Percentiles rank a stretch among this genome's conserved stretches.
Evolutionary conservation across 2,329 filamentous ascomycete genomes (phyloP).

Genomic region (Thermothelomyces thermophilus): DNA sequence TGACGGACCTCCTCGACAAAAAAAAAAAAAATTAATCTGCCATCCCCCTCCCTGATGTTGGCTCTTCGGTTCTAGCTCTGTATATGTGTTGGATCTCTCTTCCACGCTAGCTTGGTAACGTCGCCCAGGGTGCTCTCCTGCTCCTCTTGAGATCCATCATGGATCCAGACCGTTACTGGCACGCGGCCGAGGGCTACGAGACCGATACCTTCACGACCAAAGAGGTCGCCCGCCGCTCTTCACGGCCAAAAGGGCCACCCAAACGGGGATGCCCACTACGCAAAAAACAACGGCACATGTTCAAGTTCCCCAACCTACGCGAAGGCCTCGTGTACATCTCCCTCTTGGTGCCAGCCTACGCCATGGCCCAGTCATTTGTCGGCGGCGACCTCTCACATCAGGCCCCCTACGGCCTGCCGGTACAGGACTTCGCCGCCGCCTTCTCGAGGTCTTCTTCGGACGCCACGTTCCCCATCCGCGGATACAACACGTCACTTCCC

Average conservation of each 20-base stretch:
- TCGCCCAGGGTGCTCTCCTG: too few relatives aligned
- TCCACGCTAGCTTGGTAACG: too few relatives aligned
- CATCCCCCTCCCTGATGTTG: too few relatives aligned
- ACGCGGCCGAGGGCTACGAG: background rate
- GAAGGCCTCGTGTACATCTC: slow-evolving; percentile 1
- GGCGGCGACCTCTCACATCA: slow-evolving; percentile 7
- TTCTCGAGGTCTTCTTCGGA: background rate
- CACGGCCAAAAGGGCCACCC: too few relatives aligned
- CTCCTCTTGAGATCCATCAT: background rate
- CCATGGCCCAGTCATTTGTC: slow-evolving; percentile 5
- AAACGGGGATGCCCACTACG: too few relatives aligned
- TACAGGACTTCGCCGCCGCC: slow-evolving; percentile 1
- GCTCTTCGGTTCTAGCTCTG: too few relatives aligned
- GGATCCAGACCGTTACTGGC: background rate
- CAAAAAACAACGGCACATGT: background rate
- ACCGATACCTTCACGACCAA: too few relatives aligned
- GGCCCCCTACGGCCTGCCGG: slow-evolving; percentile 11
- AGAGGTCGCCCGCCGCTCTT: background rate
- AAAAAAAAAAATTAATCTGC: too few relatives aligned
- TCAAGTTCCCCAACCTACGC: background rate
- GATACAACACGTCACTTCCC: slow-evolving; percentile 15
- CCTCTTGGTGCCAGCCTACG: slow-evolving; percentile 2
- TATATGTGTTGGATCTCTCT: too few relatives aligned
- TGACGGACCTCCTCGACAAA: too few relatives aligned
- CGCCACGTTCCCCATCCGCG: slow-evolving; percentile 9